These are phyloP conservation scores for Sugiyamaella boreocaroliniensis DNA, from an alignment of 805 yeast genomes.

Conservation along the genomic window DNA sequence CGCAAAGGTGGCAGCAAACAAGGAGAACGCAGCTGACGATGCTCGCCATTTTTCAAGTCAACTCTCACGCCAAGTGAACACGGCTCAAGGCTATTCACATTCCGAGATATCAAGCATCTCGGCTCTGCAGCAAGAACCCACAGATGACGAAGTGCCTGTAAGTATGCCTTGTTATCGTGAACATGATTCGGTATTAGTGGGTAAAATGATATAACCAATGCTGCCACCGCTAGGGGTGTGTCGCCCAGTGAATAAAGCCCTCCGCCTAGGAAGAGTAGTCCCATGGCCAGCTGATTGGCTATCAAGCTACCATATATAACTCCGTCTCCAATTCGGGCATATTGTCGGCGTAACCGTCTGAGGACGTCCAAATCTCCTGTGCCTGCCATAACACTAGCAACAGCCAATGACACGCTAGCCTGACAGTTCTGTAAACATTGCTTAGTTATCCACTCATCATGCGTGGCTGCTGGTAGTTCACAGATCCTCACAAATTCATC, in stretches of 20 bases:
- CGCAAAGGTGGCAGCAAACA: conserved; percentile 58
- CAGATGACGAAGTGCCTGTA: conserved; percentile 82
- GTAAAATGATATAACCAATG: conserved; percentile 66
- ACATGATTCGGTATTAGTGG: conserved; percentile 54
- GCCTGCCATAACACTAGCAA: conserved; percentile 79
- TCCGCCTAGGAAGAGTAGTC: conserved; percentile 83
- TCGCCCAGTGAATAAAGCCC: conserved; percentile 78
- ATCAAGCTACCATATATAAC: conserved; percentile 62
- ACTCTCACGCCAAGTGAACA: conserved; percentile 42
- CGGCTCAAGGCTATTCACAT: conserved; percentile 55
- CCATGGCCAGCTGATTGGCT: conserved; percentile 76
- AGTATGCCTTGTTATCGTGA: conserved; percentile 49
- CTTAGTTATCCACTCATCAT: conserved; percentile 53
- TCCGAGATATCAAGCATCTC: conserved; percentile 71
- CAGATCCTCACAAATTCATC: conserved; percentile 46
- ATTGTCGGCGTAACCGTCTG: conserved; percentile 63
- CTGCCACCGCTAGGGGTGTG: conserved; percentile 58
- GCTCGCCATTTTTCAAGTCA: conserved; percentile 35
- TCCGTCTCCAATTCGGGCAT: conserved; percentile 39
- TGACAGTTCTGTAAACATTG: conserved; percentile 50
- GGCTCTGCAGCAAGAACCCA: conserved; percentile 84
- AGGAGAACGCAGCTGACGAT: conserved; percentile 45
- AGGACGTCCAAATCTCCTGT: conserved; percentile 80
- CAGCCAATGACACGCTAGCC: conserved; percentile 54
- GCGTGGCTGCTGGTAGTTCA: conserved; percentile 38